Evolutionary conservation across 192 early-diverging fungal species (phyloP), one percentile per base, ranked within the genome.

Genomic region (Umbelopsis sp.): DNA sequence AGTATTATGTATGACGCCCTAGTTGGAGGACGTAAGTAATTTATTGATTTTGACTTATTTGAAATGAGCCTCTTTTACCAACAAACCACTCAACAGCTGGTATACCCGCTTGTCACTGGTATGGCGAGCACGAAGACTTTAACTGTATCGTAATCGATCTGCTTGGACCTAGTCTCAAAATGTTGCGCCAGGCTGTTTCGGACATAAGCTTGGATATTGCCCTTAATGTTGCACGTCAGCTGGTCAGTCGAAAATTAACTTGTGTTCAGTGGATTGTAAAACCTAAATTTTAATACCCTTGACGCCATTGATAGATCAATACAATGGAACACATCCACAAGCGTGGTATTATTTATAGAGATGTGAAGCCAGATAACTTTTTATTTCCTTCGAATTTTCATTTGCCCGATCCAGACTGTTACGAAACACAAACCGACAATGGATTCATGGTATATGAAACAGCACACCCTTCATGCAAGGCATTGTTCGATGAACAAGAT

Each of bases 281-380:
- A 15, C 35, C 10, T 18, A 74, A 46, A 51, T 27, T 27, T 61
- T 23, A 61, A 0, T 18, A 11, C 30, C 33, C n/a, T 46, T 50
- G 33, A 21, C 41, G 15, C 33, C 7, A 18, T 20, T 66, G 23
- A 69, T 44, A 80, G 78, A 49, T 80, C 7, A 46, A 47, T 15
- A 80, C 69, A 0, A 13, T 80, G 27, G 74, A 80, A 64, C 74
- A 80, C 65, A 73, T 80, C 22, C 78, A 80, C 37, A 66, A 71
- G 15, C 69, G 55, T 30, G 78, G 78, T 10, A n/a, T 80, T 23
- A 64, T 93, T 23, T 93, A 92, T 75, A 81, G 91, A 41, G 91
- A 93, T 74, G 84, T 93, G 67, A 93, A 93, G 69, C 91, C 91
- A 5, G 91, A 93, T 67, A 93, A 93, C 78, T 93, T 93, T 71